phyloP scores from a whole-genome alignment of 371 early-diverging fungal genomes.

The Mycotypha africana region DNA sequence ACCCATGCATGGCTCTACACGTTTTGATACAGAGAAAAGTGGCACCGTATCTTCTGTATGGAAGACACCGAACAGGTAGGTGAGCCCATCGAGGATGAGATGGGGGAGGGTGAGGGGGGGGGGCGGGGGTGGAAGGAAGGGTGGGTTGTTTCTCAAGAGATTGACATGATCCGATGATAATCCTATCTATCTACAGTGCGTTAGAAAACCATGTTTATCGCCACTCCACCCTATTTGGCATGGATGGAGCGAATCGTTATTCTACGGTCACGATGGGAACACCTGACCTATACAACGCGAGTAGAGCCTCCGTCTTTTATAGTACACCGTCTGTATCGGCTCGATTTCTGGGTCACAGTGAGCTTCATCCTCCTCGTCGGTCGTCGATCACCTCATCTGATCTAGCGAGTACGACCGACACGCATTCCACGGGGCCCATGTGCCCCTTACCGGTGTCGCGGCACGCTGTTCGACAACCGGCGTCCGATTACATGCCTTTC shows the following conservation, averaged over 20 bases:
- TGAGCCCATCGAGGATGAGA: no score
- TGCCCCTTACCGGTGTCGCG: conserved; percentile 40
- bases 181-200: neutral
- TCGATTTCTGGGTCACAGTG: conserved; percentile 18
- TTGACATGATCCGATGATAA: no score
- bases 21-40: conserved; percentile 28
- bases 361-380: conserved; percentile 19
- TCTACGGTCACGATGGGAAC: conserved; percentile 3
- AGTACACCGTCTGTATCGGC: conserved; percentile 8
- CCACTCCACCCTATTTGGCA: conserved; percentile 8
- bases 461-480: conserved; percentile 39
- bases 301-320: conserved; percentile 10
- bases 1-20: conserved; percentile 36
- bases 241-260: conserved; percentile 1
- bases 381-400: conserved; percentile 33
- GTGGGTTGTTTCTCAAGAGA: no score
- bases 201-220: conserved; percentile 13
- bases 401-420: conserved; percentile 11
- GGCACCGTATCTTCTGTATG: conserved; percentile 24
- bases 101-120: no score
- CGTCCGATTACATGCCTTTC: conserved; percentile 55
- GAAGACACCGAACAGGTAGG: conserved; percentile 29
- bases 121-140: no score
- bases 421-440: neutral
- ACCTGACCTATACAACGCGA: conserved; percentile 3